A percentile compares a stretch with the other conserved stretches of the same genome.
These are phyloP conservation scores for Pichia sp. DNA, from an alignment of 1,139 yeast genomes.

Conservation along the genomic window DNA sequence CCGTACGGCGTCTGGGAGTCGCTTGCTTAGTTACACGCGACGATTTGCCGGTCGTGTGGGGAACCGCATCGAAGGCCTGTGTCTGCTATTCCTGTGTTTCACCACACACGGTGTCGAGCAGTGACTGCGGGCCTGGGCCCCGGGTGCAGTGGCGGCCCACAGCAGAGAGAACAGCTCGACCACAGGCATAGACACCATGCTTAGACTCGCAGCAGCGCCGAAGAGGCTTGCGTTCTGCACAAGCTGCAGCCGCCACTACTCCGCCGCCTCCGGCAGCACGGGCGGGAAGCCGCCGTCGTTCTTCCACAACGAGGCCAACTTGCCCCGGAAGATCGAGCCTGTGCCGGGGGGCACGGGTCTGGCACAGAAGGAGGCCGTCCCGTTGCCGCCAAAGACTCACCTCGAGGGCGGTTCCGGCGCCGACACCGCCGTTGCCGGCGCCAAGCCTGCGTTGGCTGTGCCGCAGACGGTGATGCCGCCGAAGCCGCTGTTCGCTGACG, in stretches of 20 bases:
- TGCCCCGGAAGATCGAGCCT: conserved; percentile 8
- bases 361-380: background rate
- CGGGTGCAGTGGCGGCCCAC: background rate
- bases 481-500: background rate
- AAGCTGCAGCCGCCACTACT: background rate
- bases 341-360: background rate
- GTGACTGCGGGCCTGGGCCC: background rate
- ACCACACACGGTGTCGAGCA: background rate
- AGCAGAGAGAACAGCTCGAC: background rate
- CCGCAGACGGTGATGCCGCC: background rate
- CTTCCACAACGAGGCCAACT: conserved; percentile 13
- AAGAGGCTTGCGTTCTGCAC: background rate
- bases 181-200: background rate
- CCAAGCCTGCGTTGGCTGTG: background rate
- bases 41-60: background rate
- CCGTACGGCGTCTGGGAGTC: too few species aligned
- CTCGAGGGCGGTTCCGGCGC: background rate
- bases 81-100: background rate
- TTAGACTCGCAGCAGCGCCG: background rate
- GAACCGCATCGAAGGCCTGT: background rate
- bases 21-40: background rate
- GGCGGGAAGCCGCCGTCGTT: conserved; percentile 7
- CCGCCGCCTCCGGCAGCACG: background rate
- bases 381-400: background rate
- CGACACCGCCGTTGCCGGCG: background rate